Conservation (phyloP, 2,329 filamentous ascomycete genomes). For the Cryphonectria parasitica region DNA sequence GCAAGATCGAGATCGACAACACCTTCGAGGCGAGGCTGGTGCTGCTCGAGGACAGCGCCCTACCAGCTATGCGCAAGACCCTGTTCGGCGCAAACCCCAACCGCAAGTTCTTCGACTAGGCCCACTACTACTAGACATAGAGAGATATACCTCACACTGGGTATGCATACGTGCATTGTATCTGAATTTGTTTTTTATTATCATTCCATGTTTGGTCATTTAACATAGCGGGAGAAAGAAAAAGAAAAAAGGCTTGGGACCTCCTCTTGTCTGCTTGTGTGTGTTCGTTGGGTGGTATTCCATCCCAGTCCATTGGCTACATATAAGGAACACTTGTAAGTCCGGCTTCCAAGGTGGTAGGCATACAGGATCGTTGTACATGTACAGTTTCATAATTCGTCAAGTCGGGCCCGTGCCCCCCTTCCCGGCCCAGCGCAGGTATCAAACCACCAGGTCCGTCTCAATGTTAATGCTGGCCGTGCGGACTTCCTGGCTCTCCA, state of each 20-base stretch:
- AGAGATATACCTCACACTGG: not conserved
- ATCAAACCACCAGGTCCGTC: not conserved
- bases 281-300: not conserved
- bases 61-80: conserved; percentile 81
- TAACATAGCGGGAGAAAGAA: conserved; percentile 11
- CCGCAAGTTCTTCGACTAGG: conserved; percentile 91
- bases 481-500: not conserved
- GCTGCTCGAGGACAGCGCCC: conserved; percentile 80
- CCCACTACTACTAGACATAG: not conserved
- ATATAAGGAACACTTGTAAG: not conserved
- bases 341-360: not conserved
- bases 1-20: conserved; percentile 99
- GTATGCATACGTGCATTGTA: conserved; percentile 24
- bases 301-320: not conserved
- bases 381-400: not conserved
- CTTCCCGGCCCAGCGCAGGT: not conserved
- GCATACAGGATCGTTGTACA: not conserved
- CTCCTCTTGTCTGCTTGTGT: not conserved
- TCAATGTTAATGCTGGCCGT: conserved; percentile 11
- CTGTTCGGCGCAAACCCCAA: conserved; percentile 95
- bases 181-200: conserved; percentile 6
- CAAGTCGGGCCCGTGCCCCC: not conserved
- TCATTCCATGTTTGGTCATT: conserved; percentile 19
- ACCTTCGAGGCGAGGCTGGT: conserved; percentile 90
- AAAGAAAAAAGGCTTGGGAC: conserved; percentile 11